A percentile compares a stretch with the other conserved stretches of the same genome.
Evolutionary conservation across 495 filamentous ascomycete species (phyloP).

Genomic region (Gamarada debralockiae): DNA sequence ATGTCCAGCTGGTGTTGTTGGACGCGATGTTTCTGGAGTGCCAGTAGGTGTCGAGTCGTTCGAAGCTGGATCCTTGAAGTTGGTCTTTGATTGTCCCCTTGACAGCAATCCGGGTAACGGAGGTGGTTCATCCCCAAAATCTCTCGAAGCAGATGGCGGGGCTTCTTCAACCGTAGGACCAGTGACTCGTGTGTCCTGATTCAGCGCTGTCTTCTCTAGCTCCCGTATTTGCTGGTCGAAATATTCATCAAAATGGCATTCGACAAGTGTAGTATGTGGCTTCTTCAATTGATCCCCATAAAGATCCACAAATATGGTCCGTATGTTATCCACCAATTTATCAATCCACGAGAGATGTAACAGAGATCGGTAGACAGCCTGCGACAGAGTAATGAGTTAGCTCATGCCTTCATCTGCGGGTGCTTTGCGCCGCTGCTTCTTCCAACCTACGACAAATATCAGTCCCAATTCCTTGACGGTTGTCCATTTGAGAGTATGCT

Average conservation of each 20-base stretch:
- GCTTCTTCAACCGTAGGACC: conserved; percentile 42
- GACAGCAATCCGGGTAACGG: conserved; percentile 36
- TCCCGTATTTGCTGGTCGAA: conserved; percentile 90
- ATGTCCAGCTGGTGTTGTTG: conserved; percentile 65
- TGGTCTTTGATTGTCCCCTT: conserved; percentile 38
- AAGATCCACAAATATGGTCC: conserved; percentile 80
- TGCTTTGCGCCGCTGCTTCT: neutral
- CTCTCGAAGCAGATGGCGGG: conserved; percentile 35
- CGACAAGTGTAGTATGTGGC: conserved; percentile 68
- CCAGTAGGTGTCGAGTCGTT: conserved; percentile 60
- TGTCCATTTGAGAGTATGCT: conserved; percentile 94
- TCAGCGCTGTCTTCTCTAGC: conserved; percentile 55
- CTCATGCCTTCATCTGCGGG: neutral
- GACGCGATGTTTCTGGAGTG: conserved; percentile 76
- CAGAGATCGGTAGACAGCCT: conserved; percentile 97
- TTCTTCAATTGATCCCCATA: conserved; percentile 85
- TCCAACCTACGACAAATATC: conserved; percentile 85
- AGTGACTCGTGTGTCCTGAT: conserved; percentile 26
- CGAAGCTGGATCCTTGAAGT: conserved; percentile 39
- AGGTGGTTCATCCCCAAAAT: conserved; percentile 38
- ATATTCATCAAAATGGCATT: conserved; percentile 84
- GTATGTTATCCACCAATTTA: conserved; percentile 91
- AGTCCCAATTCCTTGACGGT: conserved; percentile 85
- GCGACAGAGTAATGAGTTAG: conserved; percentile 13
- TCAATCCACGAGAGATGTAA: conserved; percentile 96